phyloP scores from a whole-genome alignment of 2,329 filamentous ascomycete species.

The Aschersonia sp. region DNA sequence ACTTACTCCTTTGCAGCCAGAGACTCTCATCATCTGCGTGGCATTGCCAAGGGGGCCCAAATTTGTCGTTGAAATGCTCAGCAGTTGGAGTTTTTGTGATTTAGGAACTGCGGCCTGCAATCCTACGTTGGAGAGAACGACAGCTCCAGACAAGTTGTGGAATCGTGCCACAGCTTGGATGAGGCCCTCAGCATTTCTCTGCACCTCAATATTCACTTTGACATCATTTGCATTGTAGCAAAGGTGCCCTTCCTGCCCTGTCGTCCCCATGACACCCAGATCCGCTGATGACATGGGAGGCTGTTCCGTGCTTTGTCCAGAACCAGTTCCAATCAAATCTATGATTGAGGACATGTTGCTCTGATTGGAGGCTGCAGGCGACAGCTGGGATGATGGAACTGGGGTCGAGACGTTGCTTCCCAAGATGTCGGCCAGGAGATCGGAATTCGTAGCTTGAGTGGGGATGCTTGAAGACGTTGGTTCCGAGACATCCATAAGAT shows the following conservation, averaged over 20 bases:
- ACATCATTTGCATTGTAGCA: slow-evolving; percentile 84
- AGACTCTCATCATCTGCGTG: slow-evolving; percentile 80
- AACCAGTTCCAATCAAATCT: slow-evolving; percentile 59
- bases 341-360: slow-evolving; percentile 63
- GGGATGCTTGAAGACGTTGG: slow-evolving; percentile 31
- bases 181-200: slow-evolving; percentile 63
- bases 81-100: slow-evolving; percentile 82
- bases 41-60: slow-evolving; percentile 67
- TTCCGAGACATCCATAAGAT: slow-evolving; percentile 70
- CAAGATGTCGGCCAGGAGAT: slow-evolving; percentile 83
- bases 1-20: slow-evolving; percentile 75
- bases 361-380: slow-evolving; percentile 32
- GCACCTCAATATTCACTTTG: slow-evolving; percentile 65
- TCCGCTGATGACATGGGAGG: slow-evolving; percentile 24
- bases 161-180: slow-evolving; percentile 78
- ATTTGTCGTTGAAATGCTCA: slow-evolving; percentile 73
- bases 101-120: slow-evolving; percentile 94
- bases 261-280: slow-evolving; percentile 35
- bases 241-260: slow-evolving; percentile 35
- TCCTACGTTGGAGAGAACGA: slow-evolving; percentile 56
- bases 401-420: slow-evolving; percentile 45
- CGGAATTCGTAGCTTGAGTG: slow-evolving; percentile 55
- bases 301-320: slow-evolving; percentile 19
- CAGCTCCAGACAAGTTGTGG: slow-evolving; percentile 56
- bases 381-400: slow-evolving; percentile 19